Conservation (phyloP, 441 rosid genomes). For the Populus hybrid region DNA sequence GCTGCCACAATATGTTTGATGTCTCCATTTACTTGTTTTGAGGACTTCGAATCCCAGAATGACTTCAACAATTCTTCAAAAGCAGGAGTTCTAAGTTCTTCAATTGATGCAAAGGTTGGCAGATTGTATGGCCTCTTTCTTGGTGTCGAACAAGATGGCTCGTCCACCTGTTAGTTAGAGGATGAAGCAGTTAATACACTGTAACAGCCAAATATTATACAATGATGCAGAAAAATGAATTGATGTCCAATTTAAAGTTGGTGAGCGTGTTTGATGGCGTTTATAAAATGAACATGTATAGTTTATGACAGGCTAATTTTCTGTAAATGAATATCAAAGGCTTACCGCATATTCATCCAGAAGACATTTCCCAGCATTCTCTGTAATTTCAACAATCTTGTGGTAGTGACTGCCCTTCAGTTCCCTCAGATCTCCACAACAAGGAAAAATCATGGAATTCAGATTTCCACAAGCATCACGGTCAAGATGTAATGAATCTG, state of each 20-base stretch:
- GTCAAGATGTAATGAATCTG: conserved; percentile 93
- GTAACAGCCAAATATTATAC: too few species aligned
- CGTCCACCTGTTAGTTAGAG: conserved; percentile 58
- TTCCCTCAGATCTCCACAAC: conserved; percentile 73
- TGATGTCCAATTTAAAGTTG: background rate
- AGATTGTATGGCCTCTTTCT: conserved; percentile 73
- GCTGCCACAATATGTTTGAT: conserved; percentile 48
- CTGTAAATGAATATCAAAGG: background rate
- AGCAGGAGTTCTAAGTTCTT: conserved; percentile 85
- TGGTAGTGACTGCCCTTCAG: conserved; percentile 82
- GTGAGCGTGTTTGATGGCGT: background rate
- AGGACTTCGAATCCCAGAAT: conserved; percentile 63
- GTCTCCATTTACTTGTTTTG: conserved; percentile 75
- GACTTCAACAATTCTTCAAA: conserved; percentile 74
- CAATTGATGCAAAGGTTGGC: conserved; percentile 71
- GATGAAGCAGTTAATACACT: background rate
- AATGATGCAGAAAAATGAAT: background rate
- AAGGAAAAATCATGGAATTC: conserved; percentile 79
- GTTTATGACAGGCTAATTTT: background rate
- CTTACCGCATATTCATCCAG: conserved; percentile 78
- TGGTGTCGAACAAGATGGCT: conserved; percentile 90
- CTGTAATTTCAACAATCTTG: conserved; percentile 79
- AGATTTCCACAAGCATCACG: conserved; percentile 76
- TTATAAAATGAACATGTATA: background rate
- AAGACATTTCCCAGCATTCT: conserved; percentile 88